Evolutionary conservation across 75 land plant species (phyloP).

Genomic region (Isoetes taiwanensis): DNA sequence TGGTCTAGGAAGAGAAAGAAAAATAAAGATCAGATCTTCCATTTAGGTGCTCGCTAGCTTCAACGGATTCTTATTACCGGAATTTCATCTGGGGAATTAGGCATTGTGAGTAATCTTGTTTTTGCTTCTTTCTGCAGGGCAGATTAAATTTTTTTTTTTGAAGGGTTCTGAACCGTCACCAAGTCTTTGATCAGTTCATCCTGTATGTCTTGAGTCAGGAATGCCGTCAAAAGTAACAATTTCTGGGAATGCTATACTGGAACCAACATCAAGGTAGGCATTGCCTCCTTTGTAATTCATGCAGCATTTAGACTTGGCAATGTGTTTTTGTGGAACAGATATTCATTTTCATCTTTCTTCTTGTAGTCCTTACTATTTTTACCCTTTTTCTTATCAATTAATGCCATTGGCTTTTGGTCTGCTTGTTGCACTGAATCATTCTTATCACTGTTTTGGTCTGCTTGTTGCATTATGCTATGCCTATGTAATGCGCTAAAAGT

Average conservation of each 20-base stretch:
- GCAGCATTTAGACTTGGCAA: not conserved
- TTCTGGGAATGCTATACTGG: constrained; percentile 54
- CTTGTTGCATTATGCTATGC: not conserved
- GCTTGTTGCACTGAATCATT: not conserved
- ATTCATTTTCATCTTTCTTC: not conserved
- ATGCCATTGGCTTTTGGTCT: not conserved
- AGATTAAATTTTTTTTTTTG: too few species aligned
- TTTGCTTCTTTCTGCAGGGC: too few species aligned
- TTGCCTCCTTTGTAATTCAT: not conserved
- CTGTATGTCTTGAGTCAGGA: constrained; percentile 67
- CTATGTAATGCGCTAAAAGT: not conserved
- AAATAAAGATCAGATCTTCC: too few species aligned
- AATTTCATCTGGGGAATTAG: too few species aligned
- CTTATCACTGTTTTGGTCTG: not conserved
- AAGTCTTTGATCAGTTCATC: constrained; percentile 55
- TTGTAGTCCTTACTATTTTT: not conserved
- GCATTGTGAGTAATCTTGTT: too few species aligned
- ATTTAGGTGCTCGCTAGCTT: too few species aligned
- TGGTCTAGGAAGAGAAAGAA: too few species aligned
- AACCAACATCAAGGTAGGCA: constrained; percentile 58
- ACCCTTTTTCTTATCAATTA: not conserved
- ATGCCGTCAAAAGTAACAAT: constrained; percentile 40
- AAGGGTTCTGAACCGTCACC: constrained; percentile 30
- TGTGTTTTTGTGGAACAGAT: not conserved
- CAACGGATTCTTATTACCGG: too few species aligned